phyloP scores from a whole-genome alignment of 306 rosid genomes.

The Ormosia semicastrata region DNA sequence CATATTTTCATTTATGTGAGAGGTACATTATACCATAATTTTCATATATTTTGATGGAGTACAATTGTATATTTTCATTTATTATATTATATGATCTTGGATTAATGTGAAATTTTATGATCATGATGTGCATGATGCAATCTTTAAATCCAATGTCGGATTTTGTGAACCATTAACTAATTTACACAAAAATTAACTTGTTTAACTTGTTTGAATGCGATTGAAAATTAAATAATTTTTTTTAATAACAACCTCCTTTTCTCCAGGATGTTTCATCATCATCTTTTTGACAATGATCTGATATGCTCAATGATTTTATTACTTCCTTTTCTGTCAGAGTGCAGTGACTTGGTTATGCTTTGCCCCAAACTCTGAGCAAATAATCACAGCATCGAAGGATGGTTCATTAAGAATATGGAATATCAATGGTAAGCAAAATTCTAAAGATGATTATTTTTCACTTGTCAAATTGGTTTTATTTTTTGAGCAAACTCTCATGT shows the following conservation, averaged over 20 bases:
- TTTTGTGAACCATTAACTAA: neutral
- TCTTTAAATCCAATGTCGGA: neutral
- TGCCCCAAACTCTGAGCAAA: constrained; percentile 77
- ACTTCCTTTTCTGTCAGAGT: constrained; percentile 55
- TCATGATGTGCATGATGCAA: neutral
- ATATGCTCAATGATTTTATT: constrained; percentile 18
- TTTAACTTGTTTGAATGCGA: neutral
- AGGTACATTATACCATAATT: neutral
- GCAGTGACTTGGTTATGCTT: constrained; percentile 99
- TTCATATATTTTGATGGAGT: constrained; percentile 1
- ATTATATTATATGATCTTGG: neutral
- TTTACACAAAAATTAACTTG: neutral
- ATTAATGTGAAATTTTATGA: neutral
- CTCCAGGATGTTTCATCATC: neutral
- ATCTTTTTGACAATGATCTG: neutral
- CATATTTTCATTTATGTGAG: constrained; percentile 1
- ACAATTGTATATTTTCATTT: neutral
- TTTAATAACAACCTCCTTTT: neutral
- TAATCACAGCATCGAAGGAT: constrained; percentile 96
- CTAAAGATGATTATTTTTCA: constrained; percentile 9
- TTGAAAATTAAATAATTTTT: neutral
- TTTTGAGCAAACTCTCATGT: neutral
- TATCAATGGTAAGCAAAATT: constrained; percentile 71
- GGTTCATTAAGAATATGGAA: constrained; percentile 93
- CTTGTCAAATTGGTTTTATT: constrained; percentile 2